Conservation (phyloP, 2,329 filamentous ascomycete species). For the Colletotrichum sp. region DNA sequence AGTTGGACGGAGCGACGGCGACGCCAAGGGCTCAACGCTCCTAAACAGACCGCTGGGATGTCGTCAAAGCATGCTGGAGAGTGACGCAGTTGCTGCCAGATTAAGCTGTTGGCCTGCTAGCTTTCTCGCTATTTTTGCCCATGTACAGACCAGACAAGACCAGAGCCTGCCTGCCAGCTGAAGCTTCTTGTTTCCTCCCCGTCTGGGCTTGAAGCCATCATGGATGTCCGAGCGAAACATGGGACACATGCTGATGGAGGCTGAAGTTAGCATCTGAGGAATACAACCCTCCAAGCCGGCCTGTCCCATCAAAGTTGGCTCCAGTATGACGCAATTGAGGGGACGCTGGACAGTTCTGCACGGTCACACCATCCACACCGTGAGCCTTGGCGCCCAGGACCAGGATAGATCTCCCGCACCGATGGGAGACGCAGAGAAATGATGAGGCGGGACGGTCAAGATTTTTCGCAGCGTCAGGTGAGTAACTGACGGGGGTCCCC, state of each 20-base stretch:
- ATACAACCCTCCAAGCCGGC: background rate
- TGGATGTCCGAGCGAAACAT: conserved; percentile 6
- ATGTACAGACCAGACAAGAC: background rate
- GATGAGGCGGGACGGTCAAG: conserved; percentile 22
- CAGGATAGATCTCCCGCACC: conserved; percentile 18
- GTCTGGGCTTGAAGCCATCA: conserved; percentile 4
- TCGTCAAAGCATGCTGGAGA: background rate
- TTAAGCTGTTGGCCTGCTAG: background rate
- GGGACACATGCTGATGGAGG: conserved; percentile 14
- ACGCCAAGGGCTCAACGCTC: conserved; percentile 8
- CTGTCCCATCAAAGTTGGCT: background rate
- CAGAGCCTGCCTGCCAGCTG: background rate
- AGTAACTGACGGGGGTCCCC: conserved; percentile 1
- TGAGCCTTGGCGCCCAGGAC: conserved; percentile 18
- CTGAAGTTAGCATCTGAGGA: background rate
- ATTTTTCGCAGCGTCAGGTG: conserved; percentile 20
- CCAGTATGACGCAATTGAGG: conserved; percentile 22
- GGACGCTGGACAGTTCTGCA: conserved; percentile 16
- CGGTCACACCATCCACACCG: conserved; percentile 14
- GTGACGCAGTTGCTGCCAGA: background rate
- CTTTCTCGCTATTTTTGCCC: background rate
- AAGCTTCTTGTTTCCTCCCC: background rate
- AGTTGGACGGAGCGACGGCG: conserved; percentile 13
- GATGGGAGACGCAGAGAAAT: conserved; percentile 1
- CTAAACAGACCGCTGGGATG: background rate